Base-by-base conservation (phyloP, 129 eudicot genomes). In the Scalesia atractyloides region DNA sequence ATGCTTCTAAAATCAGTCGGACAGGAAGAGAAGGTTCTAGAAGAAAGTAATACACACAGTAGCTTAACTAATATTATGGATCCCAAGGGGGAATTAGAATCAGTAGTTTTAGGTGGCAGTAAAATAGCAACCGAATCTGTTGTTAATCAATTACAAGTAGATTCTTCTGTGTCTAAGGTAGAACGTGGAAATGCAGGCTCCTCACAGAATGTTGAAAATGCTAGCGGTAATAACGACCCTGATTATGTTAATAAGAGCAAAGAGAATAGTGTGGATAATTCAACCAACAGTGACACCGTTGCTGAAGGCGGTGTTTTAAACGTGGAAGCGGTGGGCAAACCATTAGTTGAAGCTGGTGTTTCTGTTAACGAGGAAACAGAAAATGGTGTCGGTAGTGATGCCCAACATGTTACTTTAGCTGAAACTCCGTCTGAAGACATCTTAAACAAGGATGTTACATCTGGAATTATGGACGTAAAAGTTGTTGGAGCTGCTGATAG, bases 1-100 rank as follows among this genome's bases (percentile, higher is more conserved):
- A 87, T 94, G 99, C 86, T 94, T 43, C 30, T 94, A 69, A 94
- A 94, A 71, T 87, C 99, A 14, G 99, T 94, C 79, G 91, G 98
- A 17, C 92, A 85, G 84, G 98, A 92, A 77, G 96, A 92, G 19
- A 89, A 80, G 83, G 83, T 82, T 63, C 68, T 82, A 57, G 87
- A 84, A 69, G 92, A 85, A 58, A 70, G 75, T 68, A 79, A 77
- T 70, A 82, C 69, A 72, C 57, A 74, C 26, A 79, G 48, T 72
- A 62, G 74, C 77, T 74, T 83, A 57, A 84, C 66, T 36, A 52
- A 56, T 63, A 72, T 26, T 58, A 75, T 80, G 81, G 92, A 86
- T 66, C 61, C 73, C 57, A 79, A 69, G 46, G 53, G 61, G 46
- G 71, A 33, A 62, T 71, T 68, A 73, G 77, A 57, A 69, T 64